Evolutionary conservation across 2,329 filamentous ascomycete species (phyloP).

Genomic region (Thelonectria discophora): DNA sequence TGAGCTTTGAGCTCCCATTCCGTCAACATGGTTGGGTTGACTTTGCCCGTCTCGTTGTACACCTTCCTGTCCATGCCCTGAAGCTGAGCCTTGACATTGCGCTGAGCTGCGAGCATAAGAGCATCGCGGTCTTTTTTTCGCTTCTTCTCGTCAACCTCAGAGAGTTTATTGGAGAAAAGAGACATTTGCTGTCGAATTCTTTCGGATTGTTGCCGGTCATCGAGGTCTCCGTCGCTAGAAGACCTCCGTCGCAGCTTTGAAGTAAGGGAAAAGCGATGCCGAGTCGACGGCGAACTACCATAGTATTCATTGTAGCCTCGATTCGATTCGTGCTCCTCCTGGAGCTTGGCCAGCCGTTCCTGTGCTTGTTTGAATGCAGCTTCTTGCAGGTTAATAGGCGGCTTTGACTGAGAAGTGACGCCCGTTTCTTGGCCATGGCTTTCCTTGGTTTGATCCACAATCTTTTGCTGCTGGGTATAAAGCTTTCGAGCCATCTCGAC

Average conservation of each 20-base stretch:
- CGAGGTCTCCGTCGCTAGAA: conserved; percentile 71
- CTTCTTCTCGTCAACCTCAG: conserved; percentile 77
- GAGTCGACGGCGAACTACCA: conserved; percentile 57
- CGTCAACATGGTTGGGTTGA: conserved; percentile 72
- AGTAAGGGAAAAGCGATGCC: conserved; percentile 59
- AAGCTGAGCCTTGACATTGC: conserved; percentile 83
- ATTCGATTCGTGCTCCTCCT: conserved; percentile 72
- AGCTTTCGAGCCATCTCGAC: conserved; percentile 90
- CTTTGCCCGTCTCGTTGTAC: conserved; percentile 77
- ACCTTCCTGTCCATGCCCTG: conserved; percentile 85
- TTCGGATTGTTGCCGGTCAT: conserved; percentile 74
- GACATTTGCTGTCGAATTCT: conserved; percentile 83
- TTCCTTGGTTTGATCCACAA: conserved; percentile 61
- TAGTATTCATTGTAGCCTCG: conserved; percentile 81
- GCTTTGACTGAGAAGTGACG: conserved; percentile 56
- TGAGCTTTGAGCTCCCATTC: conserved; percentile 84
- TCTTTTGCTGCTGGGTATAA: conserved; percentile 75
- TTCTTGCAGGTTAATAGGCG: conserved; percentile 77
- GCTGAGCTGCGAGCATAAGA: conserved; percentile 80
- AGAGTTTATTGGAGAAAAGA: conserved; percentile 73
- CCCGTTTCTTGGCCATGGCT: conserved; percentile 46
- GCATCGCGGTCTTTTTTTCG: conserved; percentile 77
- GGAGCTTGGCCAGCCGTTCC: conserved; percentile 81
- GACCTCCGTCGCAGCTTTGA: conserved; percentile 69
- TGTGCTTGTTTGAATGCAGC: conserved; percentile 87